Evolutionary conservation across 768 basidiomycete genomes (phyloP), one percentile per base, ranked within the genome.

Genomic region (Lactarius sp.): DNA sequence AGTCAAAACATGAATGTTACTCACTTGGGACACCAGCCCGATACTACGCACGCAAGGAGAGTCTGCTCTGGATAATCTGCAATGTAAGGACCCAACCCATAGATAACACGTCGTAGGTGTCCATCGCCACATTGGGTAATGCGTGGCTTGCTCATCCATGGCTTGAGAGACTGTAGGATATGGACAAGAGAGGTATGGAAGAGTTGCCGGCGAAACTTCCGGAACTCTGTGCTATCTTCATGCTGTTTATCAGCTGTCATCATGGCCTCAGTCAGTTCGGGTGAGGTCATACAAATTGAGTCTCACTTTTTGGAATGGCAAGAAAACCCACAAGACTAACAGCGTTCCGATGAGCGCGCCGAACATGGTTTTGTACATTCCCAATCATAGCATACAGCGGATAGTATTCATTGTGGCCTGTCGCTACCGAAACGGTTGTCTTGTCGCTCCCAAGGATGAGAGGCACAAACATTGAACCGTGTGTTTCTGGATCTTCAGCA

Each of bases 31-130:
- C 73, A 74, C 73, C 72, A 69, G 6, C 68, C 67, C 39, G 69
- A 64, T 4, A 77, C 75, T 27, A 75, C 58, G 22, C 27, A 27
- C 27, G 27, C 27, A 27, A 27, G 27, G 27, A 27, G 27, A 27
- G 2, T 2, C 2, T 78, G 77, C 54, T 78, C 75, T 0, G 77
- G 77, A 63, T 77, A 77, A 59, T 77, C 74, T 0, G 76, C 76
- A 56, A 78, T 77, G 62, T 73, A 75, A 6, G 75, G 73, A 0
- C 74, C 75, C 8, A 77, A 65, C 6, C 70, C 68, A 59, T 68
- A 77, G 0, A 77, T 70, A 0, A 67, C 71, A 5, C 71, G 63
- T 0, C 68, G 71, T 61, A 66, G 75, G 57, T 78, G 75, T 1
- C 76, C 73, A 69, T 78, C 75, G 3, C 73, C 69, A 59, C 74